phyloP scores from a whole-genome alignment of 257 asterid genomes.

The Phtheirospermum japonicum region DNA sequence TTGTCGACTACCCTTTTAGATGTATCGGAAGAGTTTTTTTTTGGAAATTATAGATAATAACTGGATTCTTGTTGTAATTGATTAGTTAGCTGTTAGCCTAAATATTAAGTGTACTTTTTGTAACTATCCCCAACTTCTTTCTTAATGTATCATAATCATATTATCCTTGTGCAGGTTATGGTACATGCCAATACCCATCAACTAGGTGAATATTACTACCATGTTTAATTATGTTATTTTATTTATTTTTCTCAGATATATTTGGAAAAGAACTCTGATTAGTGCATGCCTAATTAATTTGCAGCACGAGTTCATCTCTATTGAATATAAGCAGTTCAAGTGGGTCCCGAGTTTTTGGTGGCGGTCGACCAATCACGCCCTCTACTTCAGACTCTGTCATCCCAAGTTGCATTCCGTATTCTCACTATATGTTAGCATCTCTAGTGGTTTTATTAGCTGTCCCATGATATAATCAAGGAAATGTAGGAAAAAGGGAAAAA shows the following conservation, averaged over 20 bases:
- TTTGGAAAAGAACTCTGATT: neutral
- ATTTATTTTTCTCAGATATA: neutral
- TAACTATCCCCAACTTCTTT: neutral
- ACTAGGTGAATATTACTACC: conserved; percentile 52
- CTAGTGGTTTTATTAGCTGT: conserved; percentile 23
- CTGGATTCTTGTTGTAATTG: too few species aligned
- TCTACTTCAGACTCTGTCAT: conserved; percentile 43
- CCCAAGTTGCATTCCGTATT: conserved; percentile 13
- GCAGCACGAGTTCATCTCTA: conserved; percentile 86
- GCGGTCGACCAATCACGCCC: conserved; percentile 62
- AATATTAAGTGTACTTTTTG: too few species aligned
- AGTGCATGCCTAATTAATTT: conserved; percentile 13
- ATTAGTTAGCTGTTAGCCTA: too few species aligned
- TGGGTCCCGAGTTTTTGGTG: conserved; percentile 81
- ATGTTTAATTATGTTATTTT: neutral
- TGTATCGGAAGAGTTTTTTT: too few species aligned
- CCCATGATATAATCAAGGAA: conserved; percentile 4
- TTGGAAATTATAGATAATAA: too few species aligned
- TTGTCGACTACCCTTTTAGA: too few species aligned
- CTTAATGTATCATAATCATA: neutral
- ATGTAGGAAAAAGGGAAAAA: neutral
- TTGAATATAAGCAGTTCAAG: conserved; percentile 70
- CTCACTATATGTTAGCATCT: conserved; percentile 23
- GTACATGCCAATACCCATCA: conserved; percentile 64
- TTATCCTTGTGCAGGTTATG: conserved; percentile 58